Percentiles rank a stretch among this genome's conserved stretches.
These are phyloP conservation scores for Moesziomyces antarcticus DNA, from an alignment of 1,284 basidiomycete genomes.

Conservation along the genomic window DNA sequence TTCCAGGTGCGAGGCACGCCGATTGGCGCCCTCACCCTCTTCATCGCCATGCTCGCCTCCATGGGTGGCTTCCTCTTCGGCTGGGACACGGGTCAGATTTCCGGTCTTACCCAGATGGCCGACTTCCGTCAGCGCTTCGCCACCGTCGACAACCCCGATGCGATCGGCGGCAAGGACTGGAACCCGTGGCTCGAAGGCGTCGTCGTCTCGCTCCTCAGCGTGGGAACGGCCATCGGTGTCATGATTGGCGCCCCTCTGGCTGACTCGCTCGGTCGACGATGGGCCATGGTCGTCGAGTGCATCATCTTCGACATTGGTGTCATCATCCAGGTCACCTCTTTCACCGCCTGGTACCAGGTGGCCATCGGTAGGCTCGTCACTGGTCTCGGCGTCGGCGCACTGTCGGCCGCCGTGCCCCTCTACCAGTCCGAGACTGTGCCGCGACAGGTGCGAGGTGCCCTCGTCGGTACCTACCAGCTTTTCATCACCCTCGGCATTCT, in stretches of 20 bases:
- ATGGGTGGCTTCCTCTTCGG: constrained; percentile 84
- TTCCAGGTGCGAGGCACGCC: constrained; percentile 58
- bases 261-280: constrained; percentile 77
- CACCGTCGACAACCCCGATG: constrained; percentile 20
- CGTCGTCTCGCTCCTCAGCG: constrained; percentile 76
- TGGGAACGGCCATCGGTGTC: constrained; percentile 68
- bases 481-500: constrained; percentile 74
- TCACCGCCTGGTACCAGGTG: constrained; percentile 67
- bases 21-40: constrained; percentile 72
- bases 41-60: constrained; percentile 77
- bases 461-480: constrained; percentile 76
- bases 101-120: constrained; percentile 79
- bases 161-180: constrained; percentile 34
- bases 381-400: constrained; percentile 70
- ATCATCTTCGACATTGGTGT: constrained; percentile 78
- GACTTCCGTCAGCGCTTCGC: constrained; percentile 78
- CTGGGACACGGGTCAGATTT: constrained; percentile 79
- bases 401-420: constrained; percentile 77
- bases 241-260: constrained; percentile 69
- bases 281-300: constrained; percentile 79
- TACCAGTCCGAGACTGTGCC: constrained; percentile 83
- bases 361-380: constrained; percentile 77
- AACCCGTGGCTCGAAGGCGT: constrained; percentile 70
- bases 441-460: constrained; percentile 79
- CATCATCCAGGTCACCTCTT: constrained; percentile 71